These are phyloP conservation scores for Pulveroboletus sp. DNA, from an alignment of 768 basidiomycete genomes.

Conservation along the genomic window DNA sequence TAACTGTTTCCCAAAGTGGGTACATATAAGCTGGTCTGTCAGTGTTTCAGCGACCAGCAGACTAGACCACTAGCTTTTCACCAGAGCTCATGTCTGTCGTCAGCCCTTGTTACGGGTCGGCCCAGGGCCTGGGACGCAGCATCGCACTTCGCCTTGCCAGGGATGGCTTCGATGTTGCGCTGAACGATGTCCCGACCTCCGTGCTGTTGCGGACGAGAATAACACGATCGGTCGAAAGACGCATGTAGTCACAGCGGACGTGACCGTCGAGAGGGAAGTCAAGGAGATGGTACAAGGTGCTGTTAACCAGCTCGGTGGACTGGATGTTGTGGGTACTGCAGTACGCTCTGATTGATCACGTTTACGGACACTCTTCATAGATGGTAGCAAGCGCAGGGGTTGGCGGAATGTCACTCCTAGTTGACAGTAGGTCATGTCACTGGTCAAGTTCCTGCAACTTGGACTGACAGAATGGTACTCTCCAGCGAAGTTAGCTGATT, in stretches of 20 bases:
- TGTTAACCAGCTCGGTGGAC: constrained; percentile 1
- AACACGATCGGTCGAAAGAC: constrained; percentile 11
- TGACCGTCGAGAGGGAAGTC: constrained; percentile 4
- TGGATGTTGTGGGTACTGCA: constrained; percentile 3
- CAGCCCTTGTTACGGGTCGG: constrained; percentile 31
- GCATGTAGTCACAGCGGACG: constrained; percentile 13
- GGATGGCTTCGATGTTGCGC: constrained; percentile 26
- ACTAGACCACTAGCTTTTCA: too few relatives aligned
- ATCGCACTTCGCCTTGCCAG: constrained; percentile 17
- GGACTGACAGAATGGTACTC: neutral
- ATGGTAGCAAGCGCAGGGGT: constrained; percentile 19
- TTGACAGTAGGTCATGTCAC: neutral
- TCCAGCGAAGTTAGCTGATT: neutral
- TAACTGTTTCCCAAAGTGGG: neutral
- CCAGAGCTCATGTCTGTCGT: constrained; percentile 2
- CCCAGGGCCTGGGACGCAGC: constrained; percentile 26
- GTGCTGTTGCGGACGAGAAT: constrained; percentile 9
- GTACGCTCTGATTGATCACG: too few relatives aligned
- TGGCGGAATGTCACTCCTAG: neutral
- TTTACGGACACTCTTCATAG: neutral
- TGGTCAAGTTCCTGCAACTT: rapidly evolving
- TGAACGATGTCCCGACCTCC: constrained; percentile 24
- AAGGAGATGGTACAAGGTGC: constrained; percentile 2
- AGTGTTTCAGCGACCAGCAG: neutral
- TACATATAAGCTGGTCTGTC: too few relatives aligned